Evolutionary conservation across 2,329 filamentous ascomycete genomes (phyloP), one percentile per base, ranked within the genome.

Genomic region (Paecilomyces niveus): DNA sequence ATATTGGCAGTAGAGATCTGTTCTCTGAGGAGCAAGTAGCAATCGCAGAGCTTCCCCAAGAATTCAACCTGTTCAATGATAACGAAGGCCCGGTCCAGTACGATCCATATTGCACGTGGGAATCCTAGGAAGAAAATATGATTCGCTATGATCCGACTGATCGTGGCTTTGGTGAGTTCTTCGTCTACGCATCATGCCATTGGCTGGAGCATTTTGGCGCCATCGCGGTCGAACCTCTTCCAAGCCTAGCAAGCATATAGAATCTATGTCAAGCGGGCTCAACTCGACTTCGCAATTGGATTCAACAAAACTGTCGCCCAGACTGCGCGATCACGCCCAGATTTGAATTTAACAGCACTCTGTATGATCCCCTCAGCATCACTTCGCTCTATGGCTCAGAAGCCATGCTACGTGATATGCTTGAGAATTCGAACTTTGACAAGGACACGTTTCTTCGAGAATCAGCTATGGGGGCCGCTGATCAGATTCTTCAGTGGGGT

Each of bases 351-450:
- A 64, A 70, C 55, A 64, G 62, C 57, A 63, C 49, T 35, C 58
- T 72, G 11, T 71, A 73, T 57, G 72, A 75, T 63, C 72, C 72
- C 6, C 68, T 76, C 18, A 65, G 67, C 57, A 70, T 74, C 58
- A 67, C 65, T 50, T 67, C 70, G 31, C 63, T 74, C 4, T 73
- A 71, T 58, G 71, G 72, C 53, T 70, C 72, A 31, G 64, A 68
- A 39, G 58, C 62, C 21, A 68, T 73, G 63, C 58, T 74, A 54
- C 64, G 62, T 57, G 31, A 58, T 62, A 65, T 72, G 66, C 62
- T 70, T 35, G 57, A 62, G 22, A 59, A 60, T 18, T 66, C 67
- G 15, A 57, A 65, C 32, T 62, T 70, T 15, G 50, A 56, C 39
- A 59, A 62, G 8, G 57, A 57, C 8, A 54, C 29, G 11, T 56